Evolutionary conservation across 805 yeast species (phyloP).

Genomic region (Diddensiella transvaalensis): DNA sequence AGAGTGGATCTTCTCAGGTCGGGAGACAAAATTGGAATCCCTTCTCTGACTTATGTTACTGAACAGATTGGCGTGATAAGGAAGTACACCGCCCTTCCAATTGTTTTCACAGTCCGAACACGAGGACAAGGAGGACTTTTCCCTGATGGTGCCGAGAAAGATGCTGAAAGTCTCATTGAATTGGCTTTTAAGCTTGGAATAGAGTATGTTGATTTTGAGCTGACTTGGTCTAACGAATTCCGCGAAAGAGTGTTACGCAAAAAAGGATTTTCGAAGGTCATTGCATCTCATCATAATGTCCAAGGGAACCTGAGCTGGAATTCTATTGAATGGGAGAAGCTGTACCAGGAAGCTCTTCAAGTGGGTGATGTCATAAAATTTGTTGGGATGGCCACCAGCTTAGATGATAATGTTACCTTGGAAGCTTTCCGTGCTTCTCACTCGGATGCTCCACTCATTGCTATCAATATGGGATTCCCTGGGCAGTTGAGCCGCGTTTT

Average conservation of each 20-base stretch:
- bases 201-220: constrained; percentile 76
- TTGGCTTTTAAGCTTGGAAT: constrained; percentile 76
- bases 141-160: constrained; percentile 52
- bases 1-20: constrained; percentile 65
- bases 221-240: constrained; percentile 58
- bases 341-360: constrained; percentile 62
- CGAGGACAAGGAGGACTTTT: constrained; percentile 77
- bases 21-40: constrained; percentile 35
- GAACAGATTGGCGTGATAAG: constrained; percentile 72
- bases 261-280: constrained; percentile 62
- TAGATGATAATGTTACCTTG: constrained; percentile 65
- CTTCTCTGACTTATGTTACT: constrained; percentile 50
- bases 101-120: constrained; percentile 78
- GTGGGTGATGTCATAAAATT: constrained; percentile 74
- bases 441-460: constrained; percentile 62
- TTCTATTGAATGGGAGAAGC: constrained; percentile 67
- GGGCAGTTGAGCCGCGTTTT: constrained; percentile 81
- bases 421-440: constrained; percentile 66
- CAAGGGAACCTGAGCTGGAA: constrained; percentile 62
- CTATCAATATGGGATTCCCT: constrained; percentile 70
- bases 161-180: constrained; percentile 48
- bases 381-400: constrained; percentile 67
- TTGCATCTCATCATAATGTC: constrained; percentile 81
- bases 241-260: constrained; percentile 48
- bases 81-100: constrained; percentile 62